Percentiles rank a stretch among this genome's conserved stretches.
Evolutionary conservation across 129 eudicot species (phyloP).

Genomic region (Arctium minus): DNA sequence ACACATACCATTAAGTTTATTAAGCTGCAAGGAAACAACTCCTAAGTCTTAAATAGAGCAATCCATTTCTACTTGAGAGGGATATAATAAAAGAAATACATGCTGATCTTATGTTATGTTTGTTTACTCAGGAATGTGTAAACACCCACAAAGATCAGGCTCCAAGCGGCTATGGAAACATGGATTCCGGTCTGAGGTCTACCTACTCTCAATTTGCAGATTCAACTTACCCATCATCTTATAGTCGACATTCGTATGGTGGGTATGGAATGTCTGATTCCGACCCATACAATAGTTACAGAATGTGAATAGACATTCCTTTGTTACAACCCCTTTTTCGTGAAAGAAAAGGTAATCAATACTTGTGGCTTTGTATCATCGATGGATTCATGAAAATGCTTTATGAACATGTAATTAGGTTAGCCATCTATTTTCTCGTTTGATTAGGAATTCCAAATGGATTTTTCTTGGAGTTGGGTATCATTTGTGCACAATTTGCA

Average conservation of each 20-base stretch:
- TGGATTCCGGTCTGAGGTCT: conserved; percentile 45
- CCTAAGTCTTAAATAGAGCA: too few relatives aligned
- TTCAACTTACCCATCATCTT: conserved; percentile 37
- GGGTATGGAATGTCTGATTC: conserved; percentile 47
- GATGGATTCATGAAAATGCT: background rate
- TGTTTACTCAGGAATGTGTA: conserved; percentile 23
- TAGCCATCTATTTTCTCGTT: background rate
- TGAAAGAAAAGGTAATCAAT: conserved; percentile 9
- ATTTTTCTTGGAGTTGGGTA: background rate
- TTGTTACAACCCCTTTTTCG: conserved; percentile 17
- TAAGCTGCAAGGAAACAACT: too few relatives aligned
- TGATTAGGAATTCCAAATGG: background rate
- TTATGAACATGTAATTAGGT: background rate
- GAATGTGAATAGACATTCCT: conserved; percentile 22
- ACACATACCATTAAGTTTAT: too few relatives aligned
- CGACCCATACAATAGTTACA: conserved; percentile 44
- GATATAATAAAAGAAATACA: background rate
- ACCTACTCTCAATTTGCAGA: conserved; percentile 40
- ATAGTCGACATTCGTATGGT: background rate
- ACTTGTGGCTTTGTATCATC: conserved; percentile 42
- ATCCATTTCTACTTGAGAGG: background rate
- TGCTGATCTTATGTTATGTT: background rate
- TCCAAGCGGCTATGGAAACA: conserved; percentile 23
- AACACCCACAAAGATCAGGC: conserved; percentile 19
- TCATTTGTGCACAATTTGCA: background rate